Percentiles rank a stretch among this genome's conserved stretches.
Conservation (phyloP, 2,329 filamentous ascomycete species). For the Hymenoscyphus fructigenus region DNA sequence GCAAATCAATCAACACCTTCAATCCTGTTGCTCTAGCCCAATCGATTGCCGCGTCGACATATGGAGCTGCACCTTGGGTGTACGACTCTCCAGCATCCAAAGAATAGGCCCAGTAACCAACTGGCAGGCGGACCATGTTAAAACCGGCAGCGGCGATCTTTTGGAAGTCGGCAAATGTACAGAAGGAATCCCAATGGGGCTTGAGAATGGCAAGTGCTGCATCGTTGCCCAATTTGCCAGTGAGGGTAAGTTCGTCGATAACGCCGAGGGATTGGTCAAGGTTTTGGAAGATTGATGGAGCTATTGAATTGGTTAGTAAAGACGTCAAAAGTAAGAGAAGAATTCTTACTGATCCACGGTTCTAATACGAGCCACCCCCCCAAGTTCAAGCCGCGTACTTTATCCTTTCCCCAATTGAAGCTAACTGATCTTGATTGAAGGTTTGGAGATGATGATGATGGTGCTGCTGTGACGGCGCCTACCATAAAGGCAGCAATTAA, state of each 20-base stretch:
- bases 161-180: conserved; percentile 48
- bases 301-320: conserved; percentile 7
- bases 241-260: conserved; percentile 37
- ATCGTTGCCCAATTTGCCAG: conserved; percentile 47
- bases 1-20: conserved; percentile 59
- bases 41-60: conserved; percentile 55
- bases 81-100: conserved; percentile 50
- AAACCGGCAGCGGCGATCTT: conserved; percentile 56
- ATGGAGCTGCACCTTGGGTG: conserved; percentile 49
- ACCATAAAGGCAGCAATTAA: conserved; percentile 8
- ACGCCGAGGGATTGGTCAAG: conserved; percentile 34
- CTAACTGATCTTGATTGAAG: conserved; percentile 32
- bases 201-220: conserved; percentile 51
- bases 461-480: conserved; percentile 10
- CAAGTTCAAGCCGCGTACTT: conserved; percentile 44
- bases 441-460: no score
- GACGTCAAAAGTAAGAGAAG: not conserved
- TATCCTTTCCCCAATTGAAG: conserved; percentile 50
- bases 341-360: conserved; percentile 15
- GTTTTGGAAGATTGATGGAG: conserved; percentile 53
- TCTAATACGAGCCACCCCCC: conserved; percentile 38
- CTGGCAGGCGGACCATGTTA: conserved; percentile 58
- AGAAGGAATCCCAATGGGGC: conserved; percentile 43
- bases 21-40: conserved; percentile 53
- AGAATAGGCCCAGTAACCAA: conserved; percentile 60